Evolutionary conservation across 2,329 filamentous ascomycete genomes (phyloP).

Genomic region (Pseudohalonectria lignicola): DNA sequence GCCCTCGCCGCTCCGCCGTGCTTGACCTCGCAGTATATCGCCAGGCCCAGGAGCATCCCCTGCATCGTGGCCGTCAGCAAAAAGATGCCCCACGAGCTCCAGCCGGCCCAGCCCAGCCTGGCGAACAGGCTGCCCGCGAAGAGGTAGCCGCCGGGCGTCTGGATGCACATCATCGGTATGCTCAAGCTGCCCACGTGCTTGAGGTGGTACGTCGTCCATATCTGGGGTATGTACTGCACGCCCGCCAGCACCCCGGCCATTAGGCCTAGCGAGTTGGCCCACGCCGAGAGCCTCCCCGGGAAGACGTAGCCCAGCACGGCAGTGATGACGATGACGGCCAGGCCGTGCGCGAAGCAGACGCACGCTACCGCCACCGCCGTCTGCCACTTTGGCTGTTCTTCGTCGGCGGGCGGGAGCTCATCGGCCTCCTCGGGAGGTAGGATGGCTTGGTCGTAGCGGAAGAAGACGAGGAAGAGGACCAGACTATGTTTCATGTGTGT

Average conservation of each 20-base stretch:
- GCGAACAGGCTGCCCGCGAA: constrained; percentile 78
- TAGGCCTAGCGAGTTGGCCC: constrained; percentile 80
- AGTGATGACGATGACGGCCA: constrained; percentile 59
- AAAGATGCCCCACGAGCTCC: constrained; percentile 94
- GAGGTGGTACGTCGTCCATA: constrained; percentile 78
- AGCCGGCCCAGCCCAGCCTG: constrained; percentile 69
- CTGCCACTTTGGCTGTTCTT: constrained; percentile 56
- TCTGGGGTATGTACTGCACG: constrained; percentile 91
- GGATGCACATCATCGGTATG: constrained; percentile 97
- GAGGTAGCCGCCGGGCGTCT: constrained; percentile 84
- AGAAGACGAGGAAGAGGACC: constrained; percentile 89
- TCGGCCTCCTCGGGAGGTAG: constrained; percentile 37
- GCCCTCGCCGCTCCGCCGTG: too few species aligned
- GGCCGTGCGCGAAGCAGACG: constrained; percentile 62
- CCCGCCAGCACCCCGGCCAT: constrained; percentile 68
- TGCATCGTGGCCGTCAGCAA: constrained; percentile 80
- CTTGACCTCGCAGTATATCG: constrained; percentile 59
- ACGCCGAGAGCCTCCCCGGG: constrained; percentile 55
- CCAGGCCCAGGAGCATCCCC: constrained; percentile 69
- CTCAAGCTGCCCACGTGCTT: constrained; percentile 85
- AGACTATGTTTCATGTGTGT: too few species aligned
- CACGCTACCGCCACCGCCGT: constrained; percentile 68
- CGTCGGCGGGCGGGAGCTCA: constrained; percentile 20
- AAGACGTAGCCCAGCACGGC: constrained; percentile 53
- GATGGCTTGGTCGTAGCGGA: constrained; percentile 52